These are phyloP conservation scores for Neofusicoccum laricinum DNA, from an alignment of 2,329 filamentous ascomycete genomes.

Conservation along the genomic window DNA sequence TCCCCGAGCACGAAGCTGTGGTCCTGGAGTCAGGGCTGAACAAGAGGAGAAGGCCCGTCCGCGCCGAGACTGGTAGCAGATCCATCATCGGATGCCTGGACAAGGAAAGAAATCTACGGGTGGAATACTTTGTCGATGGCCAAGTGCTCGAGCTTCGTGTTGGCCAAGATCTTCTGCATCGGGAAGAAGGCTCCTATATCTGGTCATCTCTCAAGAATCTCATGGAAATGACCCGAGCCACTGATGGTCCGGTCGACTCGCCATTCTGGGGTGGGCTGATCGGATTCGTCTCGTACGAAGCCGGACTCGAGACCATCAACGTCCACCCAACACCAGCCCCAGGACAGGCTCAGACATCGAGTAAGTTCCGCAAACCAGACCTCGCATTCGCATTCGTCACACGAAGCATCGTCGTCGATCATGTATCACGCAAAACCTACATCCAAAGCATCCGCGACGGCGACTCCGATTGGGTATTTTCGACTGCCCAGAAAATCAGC, in stretches of 20 bases:
- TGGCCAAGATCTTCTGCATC: constrained; percentile 28
- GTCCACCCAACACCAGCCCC: constrained; percentile 32
- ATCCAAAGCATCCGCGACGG: constrained; percentile 64
- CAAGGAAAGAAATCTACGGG: constrained; percentile 37
- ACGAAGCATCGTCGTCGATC: constrained; percentile 74
- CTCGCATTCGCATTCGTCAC: constrained; percentile 74
- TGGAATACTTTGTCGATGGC: constrained; percentile 33
- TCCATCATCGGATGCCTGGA: constrained; percentile 72
- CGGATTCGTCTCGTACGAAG: constrained; percentile 82
- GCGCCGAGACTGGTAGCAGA: constrained; percentile 57
- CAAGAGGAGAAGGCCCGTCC: constrained; percentile 31
- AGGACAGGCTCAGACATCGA: not conserved
- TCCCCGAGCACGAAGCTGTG: constrained; percentile 36
- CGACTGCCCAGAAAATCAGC: constrained; percentile 18
- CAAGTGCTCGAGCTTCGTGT: constrained; percentile 29
- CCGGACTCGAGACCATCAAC: constrained; percentile 64
- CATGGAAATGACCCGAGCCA: constrained; percentile 26
- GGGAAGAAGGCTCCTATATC: constrained; percentile 28
- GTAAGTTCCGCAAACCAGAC: constrained; percentile 53
- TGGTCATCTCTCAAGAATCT: constrained; percentile 41
- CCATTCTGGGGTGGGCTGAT: constrained; percentile 82
- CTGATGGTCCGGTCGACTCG: constrained; percentile 28
- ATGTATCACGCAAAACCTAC: constrained; percentile 58
- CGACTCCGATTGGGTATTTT: constrained; percentile 47
- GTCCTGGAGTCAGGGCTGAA: constrained; percentile 46